Evolutionary conservation across 2,329 filamentous ascomycete species (phyloP).

Genomic region (Verticillium zaregamsianum): DNA sequence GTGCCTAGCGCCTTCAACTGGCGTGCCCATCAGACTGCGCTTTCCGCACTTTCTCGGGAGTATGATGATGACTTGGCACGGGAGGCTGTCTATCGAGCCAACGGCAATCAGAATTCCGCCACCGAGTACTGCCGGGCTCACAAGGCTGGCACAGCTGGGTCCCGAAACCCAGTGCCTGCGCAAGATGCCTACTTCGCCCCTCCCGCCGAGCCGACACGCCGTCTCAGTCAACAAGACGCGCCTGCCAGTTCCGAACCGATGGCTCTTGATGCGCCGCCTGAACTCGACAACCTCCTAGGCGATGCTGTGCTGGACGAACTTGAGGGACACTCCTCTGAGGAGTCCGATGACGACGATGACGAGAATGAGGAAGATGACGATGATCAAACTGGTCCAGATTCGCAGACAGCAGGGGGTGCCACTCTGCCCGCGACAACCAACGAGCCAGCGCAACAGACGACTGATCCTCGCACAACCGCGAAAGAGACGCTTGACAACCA

Average conservation of each 20-base stretch:
- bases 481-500: conserved; percentile 77
- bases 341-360: conserved; percentile 18
- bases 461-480: conserved; percentile 36
- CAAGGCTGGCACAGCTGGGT: conserved; percentile 49
- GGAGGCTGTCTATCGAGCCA: conserved; percentile 81
- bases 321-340: conserved; percentile 17
- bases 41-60: conserved; percentile 21
- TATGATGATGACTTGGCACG: conserved; percentile 57
- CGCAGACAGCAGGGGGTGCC: neutral
- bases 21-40: conserved; percentile 17
- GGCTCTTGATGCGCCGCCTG: conserved; percentile 24
- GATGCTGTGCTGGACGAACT: conserved; percentile 18
- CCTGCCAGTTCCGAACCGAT: conserved; percentile 20
- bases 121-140: conserved; percentile 73
- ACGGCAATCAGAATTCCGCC: conserved; percentile 57
- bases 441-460: conserved; percentile 7
- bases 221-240: conserved; percentile 17
- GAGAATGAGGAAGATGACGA: conserved; percentile 13
- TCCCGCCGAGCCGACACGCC: conserved; percentile 15
- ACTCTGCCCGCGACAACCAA: neutral
- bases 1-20: conserved; percentile 43
- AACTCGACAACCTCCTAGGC: conserved; percentile 17
- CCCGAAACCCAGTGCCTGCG: conserved; percentile 63
- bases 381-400: conserved; percentile 2
- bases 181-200: conserved; percentile 44